A percentile compares a stretch with the other conserved stretches of the same genome.
Evolutionary conservation across 2,329 filamentous ascomycete species (phyloP).

Genomic region (Aspergillus brasiliensis): DNA sequence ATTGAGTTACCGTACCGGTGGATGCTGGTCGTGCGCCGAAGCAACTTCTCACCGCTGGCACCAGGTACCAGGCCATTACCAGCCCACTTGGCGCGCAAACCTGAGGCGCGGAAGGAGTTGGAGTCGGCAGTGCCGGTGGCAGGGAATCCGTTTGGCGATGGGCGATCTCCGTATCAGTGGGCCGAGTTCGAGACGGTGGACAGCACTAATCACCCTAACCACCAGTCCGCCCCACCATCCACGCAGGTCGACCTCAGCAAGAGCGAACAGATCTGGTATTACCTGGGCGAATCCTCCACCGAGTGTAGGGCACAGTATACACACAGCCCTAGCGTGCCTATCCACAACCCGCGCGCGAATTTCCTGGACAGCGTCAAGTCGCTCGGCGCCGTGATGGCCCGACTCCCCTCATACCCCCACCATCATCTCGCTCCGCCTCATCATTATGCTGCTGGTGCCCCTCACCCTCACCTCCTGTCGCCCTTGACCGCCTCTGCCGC

Average conservation of each 20-base stretch:
- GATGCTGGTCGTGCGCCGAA: slow-evolving; percentile 53
- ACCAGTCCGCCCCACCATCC: slow-evolving; percentile 60
- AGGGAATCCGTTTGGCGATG: slow-evolving; percentile 68
- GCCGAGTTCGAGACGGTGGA: slow-evolving; percentile 73
- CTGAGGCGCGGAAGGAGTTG: slow-evolving; percentile 58
- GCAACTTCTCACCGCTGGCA: slow-evolving; percentile 50
- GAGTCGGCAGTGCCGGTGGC: slow-evolving; percentile 65
- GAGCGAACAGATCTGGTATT: slow-evolving; percentile 81
- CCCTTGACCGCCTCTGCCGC: slow-evolving; percentile 10
- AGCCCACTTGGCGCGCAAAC: slow-evolving; percentile 50
- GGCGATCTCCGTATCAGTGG: slow-evolving; percentile 62
- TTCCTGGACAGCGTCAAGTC: slow-evolving; percentile 52
- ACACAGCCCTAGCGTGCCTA: slow-evolving; percentile 63
- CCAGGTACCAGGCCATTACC: slow-evolving; percentile 51
- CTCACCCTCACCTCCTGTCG: slow-evolving; percentile 19
- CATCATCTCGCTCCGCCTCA: slow-evolving; percentile 21
- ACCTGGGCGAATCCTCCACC: slow-evolving; percentile 81
- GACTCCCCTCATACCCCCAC: slow-evolving; percentile 30
- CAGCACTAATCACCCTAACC: slow-evolving; percentile 55
- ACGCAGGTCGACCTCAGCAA: slow-evolving; percentile 71
- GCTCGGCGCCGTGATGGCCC: slow-evolving; percentile 36
- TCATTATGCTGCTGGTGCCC: slow-evolving; percentile 15
- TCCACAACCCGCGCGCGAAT: slow-evolving; percentile 53
- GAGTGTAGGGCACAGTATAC: slow-evolving; percentile 91
- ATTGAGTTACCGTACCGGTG: slow-evolving; percentile 65